Evolutionary conservation across 2,329 filamentous ascomycete genomes (phyloP).

Genomic region (Claviceps digitariae): DNA sequence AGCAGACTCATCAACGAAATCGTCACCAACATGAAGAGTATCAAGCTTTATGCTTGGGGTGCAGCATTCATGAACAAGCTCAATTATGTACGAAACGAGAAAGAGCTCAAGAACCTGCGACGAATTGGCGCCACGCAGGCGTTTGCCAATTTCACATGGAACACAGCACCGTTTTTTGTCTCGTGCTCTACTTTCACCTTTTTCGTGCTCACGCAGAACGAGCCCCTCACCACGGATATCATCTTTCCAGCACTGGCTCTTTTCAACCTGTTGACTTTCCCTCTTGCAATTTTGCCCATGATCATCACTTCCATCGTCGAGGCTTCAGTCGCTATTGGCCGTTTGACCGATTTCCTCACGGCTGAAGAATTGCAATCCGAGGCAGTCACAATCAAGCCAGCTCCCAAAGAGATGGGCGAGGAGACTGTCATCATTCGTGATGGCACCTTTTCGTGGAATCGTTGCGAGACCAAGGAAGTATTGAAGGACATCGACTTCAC

Average conservation of each 20-base stretch:
- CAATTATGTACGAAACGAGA: constrained; percentile 89
- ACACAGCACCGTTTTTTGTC: constrained; percentile 90
- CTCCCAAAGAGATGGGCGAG: constrained; percentile 65
- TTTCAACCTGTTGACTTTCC: constrained; percentile 94
- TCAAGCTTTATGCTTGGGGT: constrained; percentile 97
- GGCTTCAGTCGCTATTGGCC: constrained; percentile 79
- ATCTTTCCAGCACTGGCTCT: constrained; percentile 87
- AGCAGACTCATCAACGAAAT: constrained; percentile 95
- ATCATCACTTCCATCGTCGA: constrained; percentile 95
- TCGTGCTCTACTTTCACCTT: constrained; percentile 94
- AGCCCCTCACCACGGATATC: constrained; percentile 80
- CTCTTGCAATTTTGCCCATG: constrained; percentile 88
- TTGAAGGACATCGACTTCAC: constrained; percentile 78
- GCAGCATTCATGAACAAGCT: constrained; percentile 95
- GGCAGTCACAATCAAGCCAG: constrained; percentile 57
- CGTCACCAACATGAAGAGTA: constrained; percentile 98
- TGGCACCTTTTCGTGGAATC: constrained; percentile 90
- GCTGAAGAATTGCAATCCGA: constrained; percentile 85
- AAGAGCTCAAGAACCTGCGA: constrained; percentile 85
- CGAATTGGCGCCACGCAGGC: constrained; percentile 93
- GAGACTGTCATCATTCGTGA: constrained; percentile 75
- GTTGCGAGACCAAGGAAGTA: constrained; percentile 55
- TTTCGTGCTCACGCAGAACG: constrained; percentile 73
- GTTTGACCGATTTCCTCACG: constrained; percentile 70
- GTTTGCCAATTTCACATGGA: constrained; percentile 96